These are phyloP conservation scores for Maudiozyma bulderi DNA, from an alignment of 805 yeast genomes.

Conservation along the genomic window DNA sequence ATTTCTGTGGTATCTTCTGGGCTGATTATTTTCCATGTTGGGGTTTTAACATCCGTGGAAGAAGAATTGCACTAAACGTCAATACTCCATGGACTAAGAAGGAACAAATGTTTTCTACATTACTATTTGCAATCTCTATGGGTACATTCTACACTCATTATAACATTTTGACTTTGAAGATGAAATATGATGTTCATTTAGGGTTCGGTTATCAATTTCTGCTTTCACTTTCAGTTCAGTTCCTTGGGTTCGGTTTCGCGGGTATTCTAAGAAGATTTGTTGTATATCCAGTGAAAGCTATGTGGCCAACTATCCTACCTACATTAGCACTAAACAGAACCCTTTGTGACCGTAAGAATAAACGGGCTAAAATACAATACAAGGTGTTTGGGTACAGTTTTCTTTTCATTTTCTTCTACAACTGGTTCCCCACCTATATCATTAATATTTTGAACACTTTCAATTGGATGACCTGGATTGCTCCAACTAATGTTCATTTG, in stretches of 20 bases:
- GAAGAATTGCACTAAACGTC: conserved; percentile 40
- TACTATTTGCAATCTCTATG: conserved; percentile 32
- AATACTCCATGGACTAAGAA: conserved; percentile 52
- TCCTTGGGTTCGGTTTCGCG: conserved; percentile 59
- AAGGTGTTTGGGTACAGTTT: conserved; percentile 28
- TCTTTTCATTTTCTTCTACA: conserved; percentile 31
- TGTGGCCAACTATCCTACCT: conserved; percentile 49
- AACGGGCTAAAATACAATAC: conserved; percentile 30
- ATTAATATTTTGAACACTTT: conserved; percentile 35
- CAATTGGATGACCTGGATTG: conserved; percentile 53
- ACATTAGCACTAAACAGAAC: conserved; percentile 41
- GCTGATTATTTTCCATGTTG: conserved; percentile 38
- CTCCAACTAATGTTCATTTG: conserved; percentile 39
- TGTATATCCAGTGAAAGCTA: conserved; percentile 40
- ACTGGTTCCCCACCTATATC: conserved; percentile 39
- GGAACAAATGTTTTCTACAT: conserved; percentile 57
- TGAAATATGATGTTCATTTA: conserved; percentile 26
- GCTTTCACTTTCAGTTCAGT: conserved; percentile 46
- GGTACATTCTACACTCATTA: conserved; percentile 29
- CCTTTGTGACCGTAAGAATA: conserved; percentile 30
- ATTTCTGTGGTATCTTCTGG: conserved; percentile 37
- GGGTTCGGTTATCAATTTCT: conserved; percentile 44
- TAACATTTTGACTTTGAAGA: conserved; percentile 30
- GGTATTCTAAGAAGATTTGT: conserved; percentile 51
- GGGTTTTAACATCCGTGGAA: conserved; percentile 34